phyloP scores from a whole-genome alignment of 176 grass and related monocot genomes.

The Aegilops bicornis region DNA sequence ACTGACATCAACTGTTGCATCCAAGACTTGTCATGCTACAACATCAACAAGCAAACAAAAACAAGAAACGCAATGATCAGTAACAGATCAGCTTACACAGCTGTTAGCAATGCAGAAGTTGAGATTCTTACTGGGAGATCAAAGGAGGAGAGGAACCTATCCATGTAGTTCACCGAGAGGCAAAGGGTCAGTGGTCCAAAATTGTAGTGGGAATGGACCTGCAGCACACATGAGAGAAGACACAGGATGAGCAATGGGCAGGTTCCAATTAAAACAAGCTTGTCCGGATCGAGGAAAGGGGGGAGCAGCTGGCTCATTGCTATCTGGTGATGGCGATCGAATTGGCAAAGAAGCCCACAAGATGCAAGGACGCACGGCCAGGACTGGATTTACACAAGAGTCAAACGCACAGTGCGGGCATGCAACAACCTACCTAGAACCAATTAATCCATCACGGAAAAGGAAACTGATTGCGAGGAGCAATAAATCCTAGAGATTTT shows the following conservation, averaged over 20 bases:
- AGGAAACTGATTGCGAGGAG: not conserved
- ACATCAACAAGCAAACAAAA: constrained; percentile 16
- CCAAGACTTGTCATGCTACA: constrained; percentile 70
- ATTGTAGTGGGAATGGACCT: constrained; percentile 84
- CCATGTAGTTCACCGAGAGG: constrained; percentile 84
- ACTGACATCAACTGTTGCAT: constrained; percentile 75
- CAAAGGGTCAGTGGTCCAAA: constrained; percentile 83
- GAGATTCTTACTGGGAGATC: constrained; percentile 65
- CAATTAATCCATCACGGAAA: constrained; percentile 1
- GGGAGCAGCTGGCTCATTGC: constrained; percentile 19
- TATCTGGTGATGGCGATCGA: constrained; percentile 19
- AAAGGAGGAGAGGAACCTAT: constrained; percentile 78
- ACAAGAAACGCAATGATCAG: not conserved
- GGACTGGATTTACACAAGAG: constrained; percentile 4
- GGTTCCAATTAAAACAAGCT: constrained; percentile 38
- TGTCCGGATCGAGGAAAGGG: constrained; percentile 15
- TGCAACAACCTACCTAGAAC: constrained; percentile 34
- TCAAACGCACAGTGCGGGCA: constrained; percentile 42
- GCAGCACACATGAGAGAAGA: constrained; percentile 46
- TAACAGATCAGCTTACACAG: constrained; percentile 15
- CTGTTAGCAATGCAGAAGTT: constrained; percentile 14
- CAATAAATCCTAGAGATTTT: constrained; percentile 17
- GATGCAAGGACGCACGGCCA: constrained; percentile 22
- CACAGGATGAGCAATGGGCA: constrained; percentile 31
- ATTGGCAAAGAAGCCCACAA: constrained; percentile 23